Base-by-base conservation (phyloP, 2,329 filamentous ascomycete genomes). In the Cercospora zeina region DNA sequence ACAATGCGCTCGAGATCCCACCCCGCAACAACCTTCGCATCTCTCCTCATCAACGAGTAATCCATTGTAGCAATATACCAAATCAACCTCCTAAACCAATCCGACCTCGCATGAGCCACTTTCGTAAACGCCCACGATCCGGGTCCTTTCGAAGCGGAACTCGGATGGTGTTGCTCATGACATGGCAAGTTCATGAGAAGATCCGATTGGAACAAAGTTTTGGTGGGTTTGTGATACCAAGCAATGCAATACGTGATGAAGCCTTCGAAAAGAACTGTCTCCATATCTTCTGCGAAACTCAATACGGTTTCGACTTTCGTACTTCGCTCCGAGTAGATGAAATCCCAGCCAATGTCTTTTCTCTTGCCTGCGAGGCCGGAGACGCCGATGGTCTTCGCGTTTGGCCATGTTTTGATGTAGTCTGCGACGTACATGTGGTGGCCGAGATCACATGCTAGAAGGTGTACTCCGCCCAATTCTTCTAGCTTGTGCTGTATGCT, bases 201-300 rank as follows among this genome's bases (percentile, higher is more conserved):
- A 34, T 65, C 63, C 5, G 57, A 61, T 4, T 61, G 54, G 21
- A 65, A 55, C 7, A 65, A 42, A 6, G 63, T 65, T 16, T 55
- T 61, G 36, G 58, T 65, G 24, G 60, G 54, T 50, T 61, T 65
- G 27, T 65, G 63, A 54, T 63, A 63, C 63, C 63, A 65, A 19
- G 63, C 63, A 21, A 62, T 53, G 10, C 56, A 59, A 27, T 65
- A 58, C 24, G 63, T 65, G 61, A 63, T 65, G 63, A 65, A 65
- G 33, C 63, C 63, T 21, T 62, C 58, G 49, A 65, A 65, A 5
- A 65, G 54, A 3, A 65, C 60, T 4, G 60, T 65, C 16, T 62
- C 63, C 31, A 62, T 37, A 19, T 63, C 63, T 16, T 61, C n/a
- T 7, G 39, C 39, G 30, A 62, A 62, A 10, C 30, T 24, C 3